These are phyloP conservation scores for Berberis vulgaris DNA, from an alignment of 164 flowering plant species.

Conservation along the genomic window DNA sequence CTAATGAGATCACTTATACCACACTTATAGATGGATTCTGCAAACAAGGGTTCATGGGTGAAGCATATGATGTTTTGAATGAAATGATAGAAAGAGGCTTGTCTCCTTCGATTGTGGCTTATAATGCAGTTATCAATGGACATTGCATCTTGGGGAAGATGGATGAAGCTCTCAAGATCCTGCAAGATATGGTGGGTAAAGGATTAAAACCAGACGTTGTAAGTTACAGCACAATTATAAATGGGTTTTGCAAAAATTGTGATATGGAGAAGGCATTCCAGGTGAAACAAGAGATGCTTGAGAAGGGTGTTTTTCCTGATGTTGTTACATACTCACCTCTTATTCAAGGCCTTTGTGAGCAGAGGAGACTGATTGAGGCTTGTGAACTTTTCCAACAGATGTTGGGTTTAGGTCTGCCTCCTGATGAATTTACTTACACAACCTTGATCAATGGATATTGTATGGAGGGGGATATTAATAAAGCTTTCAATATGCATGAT, in stretches of 20 bases:
- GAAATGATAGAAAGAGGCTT: constrained; percentile 58
- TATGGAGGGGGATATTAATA: constrained; percentile 46
- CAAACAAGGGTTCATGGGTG: constrained; percentile 57
- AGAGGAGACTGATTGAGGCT: constrained; percentile 49
- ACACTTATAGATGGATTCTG: constrained; percentile 76
- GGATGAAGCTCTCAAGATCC: constrained; percentile 44
- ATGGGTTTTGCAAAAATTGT: constrained; percentile 44
- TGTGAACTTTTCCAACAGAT: constrained; percentile 62
- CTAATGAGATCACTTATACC: constrained; percentile 67
- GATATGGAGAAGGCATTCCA: constrained; percentile 57
- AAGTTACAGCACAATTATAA: constrained; percentile 62
- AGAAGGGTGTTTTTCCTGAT: constrained; percentile 60
- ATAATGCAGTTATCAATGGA: constrained; percentile 70
- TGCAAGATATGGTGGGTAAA: constrained; percentile 41
- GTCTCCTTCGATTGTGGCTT: constrained; percentile 59
- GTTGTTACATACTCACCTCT: constrained; percentile 59
- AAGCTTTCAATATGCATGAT: constrained; percentile 55
- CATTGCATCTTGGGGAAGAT: constrained; percentile 50
- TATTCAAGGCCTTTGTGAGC: constrained; percentile 72
- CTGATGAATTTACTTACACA: constrained; percentile 75
- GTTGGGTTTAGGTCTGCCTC: constrained; percentile 42
- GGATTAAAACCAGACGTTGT: constrained; percentile 69
- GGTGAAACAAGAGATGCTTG: constrained; percentile 49
- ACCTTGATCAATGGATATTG: constrained; percentile 70
- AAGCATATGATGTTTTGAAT: constrained; percentile 40